phyloP scores from a whole-genome alignment of 1,284 basidiomycete genomes.

The Takashimella tepidaria region DNA sequence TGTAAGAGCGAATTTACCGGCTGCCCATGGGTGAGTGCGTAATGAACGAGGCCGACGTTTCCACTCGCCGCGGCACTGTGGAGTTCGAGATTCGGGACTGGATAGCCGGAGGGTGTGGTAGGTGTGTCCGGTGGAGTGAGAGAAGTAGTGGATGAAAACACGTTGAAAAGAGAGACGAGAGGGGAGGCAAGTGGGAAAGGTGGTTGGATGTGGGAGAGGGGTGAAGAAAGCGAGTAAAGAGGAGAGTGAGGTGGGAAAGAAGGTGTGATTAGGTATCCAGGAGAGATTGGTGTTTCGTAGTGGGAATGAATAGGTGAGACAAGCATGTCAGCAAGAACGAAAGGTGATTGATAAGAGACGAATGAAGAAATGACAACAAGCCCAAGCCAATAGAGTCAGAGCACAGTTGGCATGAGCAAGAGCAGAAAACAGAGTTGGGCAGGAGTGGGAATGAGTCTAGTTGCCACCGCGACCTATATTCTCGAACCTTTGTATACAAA shows the following conservation, averaged over 20 bases:
- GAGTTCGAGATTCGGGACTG: constrained; percentile 78
- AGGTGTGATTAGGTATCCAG: not conserved
- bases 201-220: not conserved
- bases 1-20: constrained; percentile 88
- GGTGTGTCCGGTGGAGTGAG: not conserved
- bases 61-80: constrained; percentile 84
- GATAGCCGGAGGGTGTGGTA: not conserved
- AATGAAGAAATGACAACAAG: not conserved
- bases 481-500: no score
- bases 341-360: not conserved
- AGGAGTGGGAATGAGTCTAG: no score
- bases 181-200: constrained; percentile 5
- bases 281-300: not conserved
- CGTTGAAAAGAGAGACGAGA: not conserved
- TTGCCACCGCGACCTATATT: no score
- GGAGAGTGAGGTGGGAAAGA: not conserved
- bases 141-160: not conserved
- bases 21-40: constrained; percentile 81
- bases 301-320: not conserved
- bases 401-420: not conserved
- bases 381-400: not conserved
- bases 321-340: not conserved
- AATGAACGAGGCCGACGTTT: constrained; percentile 59
- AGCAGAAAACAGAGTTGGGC: no score
- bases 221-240: not conserved